A percentile compares a stretch with the other conserved stretches of the same genome.
These are phyloP conservation scores for Phlyctochytrium bullatum DNA, from an alignment of 192 early-diverging fungal species.

Conservation along the genomic window DNA sequence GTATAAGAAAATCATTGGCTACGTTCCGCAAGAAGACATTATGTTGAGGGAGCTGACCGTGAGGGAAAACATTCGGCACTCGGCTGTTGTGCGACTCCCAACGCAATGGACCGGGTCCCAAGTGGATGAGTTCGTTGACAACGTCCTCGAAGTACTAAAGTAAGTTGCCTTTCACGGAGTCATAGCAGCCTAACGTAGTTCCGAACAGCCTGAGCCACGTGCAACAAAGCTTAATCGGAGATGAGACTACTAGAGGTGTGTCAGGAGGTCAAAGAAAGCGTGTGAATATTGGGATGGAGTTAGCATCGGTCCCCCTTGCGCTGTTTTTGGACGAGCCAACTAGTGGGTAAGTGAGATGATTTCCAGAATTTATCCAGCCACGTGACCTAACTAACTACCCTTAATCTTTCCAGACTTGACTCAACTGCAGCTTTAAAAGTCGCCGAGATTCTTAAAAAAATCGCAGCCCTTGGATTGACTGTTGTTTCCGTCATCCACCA, in stretches of 20 bases:
- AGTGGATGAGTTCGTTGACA: constrained; percentile 47
- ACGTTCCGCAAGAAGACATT: constrained; percentile 47
- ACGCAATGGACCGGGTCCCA: constrained; percentile 40
- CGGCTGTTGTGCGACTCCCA: constrained; percentile 72
- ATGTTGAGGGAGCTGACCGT: constrained; percentile 43
- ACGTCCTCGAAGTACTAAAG: constrained; percentile 44
- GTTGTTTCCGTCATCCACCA: constrained; percentile 72
- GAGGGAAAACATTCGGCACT: constrained; percentile 67
- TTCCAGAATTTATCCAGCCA: constrained; percentile 22
- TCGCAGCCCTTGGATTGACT: constrained; percentile 63
- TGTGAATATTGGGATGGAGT: constrained; percentile 78
- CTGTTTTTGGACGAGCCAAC: constrained; percentile 75
- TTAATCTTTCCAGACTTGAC: constrained; percentile 58
- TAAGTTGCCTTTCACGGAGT: not conserved
- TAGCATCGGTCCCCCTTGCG: constrained; percentile 54
- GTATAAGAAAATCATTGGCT: constrained; percentile 48
- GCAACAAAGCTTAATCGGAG: constrained; percentile 53
- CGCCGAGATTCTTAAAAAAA: constrained; percentile 53
- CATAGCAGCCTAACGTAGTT: not conserved
- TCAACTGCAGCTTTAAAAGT: constrained; percentile 66
- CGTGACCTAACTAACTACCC: too few species aligned
- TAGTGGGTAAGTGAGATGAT: constrained; percentile 54
- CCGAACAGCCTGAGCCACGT: constrained; percentile 45
- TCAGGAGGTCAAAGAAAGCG: constrained; percentile 73
- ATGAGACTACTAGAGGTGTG: constrained; percentile 62